Conservation (phyloP, 352 stramenopile species). For the Pythium phragmitis region DNA sequence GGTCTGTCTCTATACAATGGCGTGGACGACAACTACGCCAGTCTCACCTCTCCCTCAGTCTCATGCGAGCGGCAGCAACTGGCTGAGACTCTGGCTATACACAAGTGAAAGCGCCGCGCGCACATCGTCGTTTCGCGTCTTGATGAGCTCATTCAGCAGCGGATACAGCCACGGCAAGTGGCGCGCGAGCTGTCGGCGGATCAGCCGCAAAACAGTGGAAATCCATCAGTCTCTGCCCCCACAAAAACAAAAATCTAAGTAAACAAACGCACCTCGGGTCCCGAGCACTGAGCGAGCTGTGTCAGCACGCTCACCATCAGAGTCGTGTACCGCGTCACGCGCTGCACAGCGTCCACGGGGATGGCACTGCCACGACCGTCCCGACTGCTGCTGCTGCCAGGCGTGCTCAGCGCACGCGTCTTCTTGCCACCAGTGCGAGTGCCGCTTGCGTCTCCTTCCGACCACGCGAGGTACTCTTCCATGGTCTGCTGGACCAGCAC, state of each 20-base stretch:
- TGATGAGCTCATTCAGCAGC: constrained; percentile 72
- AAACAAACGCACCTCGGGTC: constrained; percentile 43
- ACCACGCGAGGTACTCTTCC: constrained; percentile 72
- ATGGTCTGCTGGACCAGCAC: constrained; percentile 62
- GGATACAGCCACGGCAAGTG: constrained; percentile 82
- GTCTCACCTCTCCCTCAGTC: background rate
- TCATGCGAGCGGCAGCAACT: constrained; percentile 51
- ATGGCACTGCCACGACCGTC: constrained; percentile 17
- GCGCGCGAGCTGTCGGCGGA: constrained; percentile 41
- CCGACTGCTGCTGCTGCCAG: background rate
- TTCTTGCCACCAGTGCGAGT: too few relatives aligned
- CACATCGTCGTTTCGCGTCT: constrained; percentile 61
- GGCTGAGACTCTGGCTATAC: constrained; percentile 59
- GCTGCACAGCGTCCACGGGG: constrained; percentile 44
- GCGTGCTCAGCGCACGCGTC: background rate
- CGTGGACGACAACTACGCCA: background rate
- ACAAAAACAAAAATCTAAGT: background rate
- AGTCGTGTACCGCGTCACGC: constrained; percentile 50
- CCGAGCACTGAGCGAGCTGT: constrained; percentile 50
- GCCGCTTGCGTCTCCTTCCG: constrained; percentile 16
- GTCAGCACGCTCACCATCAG: constrained; percentile 53
- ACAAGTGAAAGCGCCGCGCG: constrained; percentile 59
- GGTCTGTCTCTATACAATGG: constrained; percentile 11
- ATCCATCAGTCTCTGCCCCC: background rate
- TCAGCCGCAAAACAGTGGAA: background rate